Evolutionary conservation across 2,329 filamentous ascomycete genomes (phyloP).

Genomic region (Colletotrichum trifolii): DNA sequence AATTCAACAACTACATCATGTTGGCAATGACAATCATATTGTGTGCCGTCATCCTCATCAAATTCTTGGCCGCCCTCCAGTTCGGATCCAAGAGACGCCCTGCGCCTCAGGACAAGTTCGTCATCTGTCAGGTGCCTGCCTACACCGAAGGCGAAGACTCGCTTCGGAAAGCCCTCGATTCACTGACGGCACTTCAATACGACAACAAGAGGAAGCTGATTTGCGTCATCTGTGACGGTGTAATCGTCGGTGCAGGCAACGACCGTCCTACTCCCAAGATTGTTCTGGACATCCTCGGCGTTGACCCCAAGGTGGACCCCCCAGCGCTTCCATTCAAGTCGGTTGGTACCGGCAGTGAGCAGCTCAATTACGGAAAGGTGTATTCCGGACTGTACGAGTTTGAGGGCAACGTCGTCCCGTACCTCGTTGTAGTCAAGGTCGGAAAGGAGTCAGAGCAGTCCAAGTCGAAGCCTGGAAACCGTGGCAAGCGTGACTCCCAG

Average conservation of each 20-base stretch:
- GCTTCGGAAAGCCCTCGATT: conserved; percentile 91
- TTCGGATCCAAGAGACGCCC: conserved; percentile 92
- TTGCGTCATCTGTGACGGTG: conserved; percentile 95
- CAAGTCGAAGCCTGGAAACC: conserved; percentile 94
- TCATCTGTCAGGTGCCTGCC: conserved; percentile 97
- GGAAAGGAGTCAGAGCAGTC: conserved; percentile 95
- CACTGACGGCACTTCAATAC: conserved; percentile 91
- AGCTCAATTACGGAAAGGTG: conserved; percentile 98
- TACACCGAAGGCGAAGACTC: conserved; percentile 99
- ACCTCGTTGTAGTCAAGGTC: conserved; percentile 94
- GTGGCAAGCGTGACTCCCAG: conserved; percentile 98
- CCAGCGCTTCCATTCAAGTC: conserved; percentile 95
- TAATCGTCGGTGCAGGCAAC: conserved; percentile 96
- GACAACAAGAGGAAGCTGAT: conserved; percentile 99
- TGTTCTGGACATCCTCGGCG: conserved; percentile 94
- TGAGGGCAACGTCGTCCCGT: conserved; percentile 97
- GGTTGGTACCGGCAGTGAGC: conserved; percentile 86
- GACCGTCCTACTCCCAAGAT: conserved; percentile 98
- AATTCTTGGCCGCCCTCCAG: conserved; percentile 93
- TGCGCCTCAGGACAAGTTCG: conserved; percentile 94
- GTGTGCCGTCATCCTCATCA: conserved; percentile 81
- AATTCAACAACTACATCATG: conserved; percentile 91
- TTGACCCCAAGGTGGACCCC: conserved; percentile 96
- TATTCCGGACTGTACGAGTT: conserved; percentile 98
- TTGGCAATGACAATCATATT: conserved; percentile 88